Base-by-base conservation (phyloP, 2,329 filamentous ascomycete genomes). In the Colletotrichum sublineola region DNA sequence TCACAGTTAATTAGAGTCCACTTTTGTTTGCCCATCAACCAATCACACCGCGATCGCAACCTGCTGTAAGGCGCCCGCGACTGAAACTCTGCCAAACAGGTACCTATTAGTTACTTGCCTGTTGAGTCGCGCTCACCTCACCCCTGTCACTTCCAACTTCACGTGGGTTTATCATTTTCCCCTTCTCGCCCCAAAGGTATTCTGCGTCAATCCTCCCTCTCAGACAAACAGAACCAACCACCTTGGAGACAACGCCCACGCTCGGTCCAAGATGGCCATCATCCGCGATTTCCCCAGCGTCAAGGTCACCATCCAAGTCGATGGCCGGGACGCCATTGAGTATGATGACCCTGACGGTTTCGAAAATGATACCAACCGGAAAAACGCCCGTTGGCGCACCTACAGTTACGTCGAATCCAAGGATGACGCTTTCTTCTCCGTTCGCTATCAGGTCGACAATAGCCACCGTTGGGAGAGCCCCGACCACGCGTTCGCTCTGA, bases 261-360 rank as follows among this genome's bases (percentile, higher is more conserved):
- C 31, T 33, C 9, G 55, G 56, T 58, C 38, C 38, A 67, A 40
- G 24, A 79, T 79, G 78, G 77, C 77, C 2, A 63, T 79, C 29
- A 68, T 78, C 31, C 24, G 72, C 15, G 73, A 71, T 7, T n/a
- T 79, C 1, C 74, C 71, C 0, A 77, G 75, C 3, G 12, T 79
- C 3, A 75, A 76, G 20, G 72, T 79, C 24, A 75, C 74, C 1
- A 55, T 79, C 38, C 72, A 61, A n/a, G 74, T 77, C 18, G 66
- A 76, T 31, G 74, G 73, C 9, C n/a, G 68, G 11, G 62, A 63
- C 1, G 73, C 76, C 2, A 48, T 58, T 29, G 78, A 79, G 42
- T 77, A 77, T 20, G 61, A 68, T 18, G 73, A 75, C 31, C 56
- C 65, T 29, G 75, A 76, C 12, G 67, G 62, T 44, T 18, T 38